A percentile compares a stretch with the other conserved stretches of the same genome.
Conservation (phyloP, 371 early-diverging fungal species). For the Mucor indicus region DNA sequence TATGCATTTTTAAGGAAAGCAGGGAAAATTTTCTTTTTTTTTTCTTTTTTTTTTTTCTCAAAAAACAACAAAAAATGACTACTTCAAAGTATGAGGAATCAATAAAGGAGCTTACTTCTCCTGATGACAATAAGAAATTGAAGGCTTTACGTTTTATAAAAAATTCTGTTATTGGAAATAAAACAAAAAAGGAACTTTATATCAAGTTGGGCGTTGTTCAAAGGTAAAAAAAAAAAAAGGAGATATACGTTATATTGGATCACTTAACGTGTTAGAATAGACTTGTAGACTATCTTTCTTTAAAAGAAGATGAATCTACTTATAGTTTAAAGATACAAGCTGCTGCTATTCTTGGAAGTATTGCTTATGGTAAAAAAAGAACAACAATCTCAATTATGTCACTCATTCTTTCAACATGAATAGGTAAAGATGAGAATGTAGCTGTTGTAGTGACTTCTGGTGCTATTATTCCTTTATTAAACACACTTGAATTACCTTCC, state of each 20-base stretch:
- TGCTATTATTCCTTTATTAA: constrained; percentile 61
- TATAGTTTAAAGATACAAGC: constrained; percentile 63
- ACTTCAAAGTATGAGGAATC: constrained; percentile 60
- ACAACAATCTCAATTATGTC: not conserved
- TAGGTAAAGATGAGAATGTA: constrained; percentile 69
- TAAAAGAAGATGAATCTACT: constrained; percentile 26
- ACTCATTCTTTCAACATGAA: constrained; percentile 5
- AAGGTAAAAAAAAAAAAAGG: constrained; percentile 42
- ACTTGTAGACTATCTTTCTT: constrained; percentile 53
- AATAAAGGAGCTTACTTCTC: constrained; percentile 47
- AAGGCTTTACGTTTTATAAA: constrained; percentile 77
- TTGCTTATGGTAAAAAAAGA: constrained; percentile 64
- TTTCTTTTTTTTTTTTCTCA: not conserved
- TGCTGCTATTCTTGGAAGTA: constrained; percentile 74
- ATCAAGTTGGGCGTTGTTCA: constrained; percentile 65
- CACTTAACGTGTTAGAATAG: constrained; percentile 25
- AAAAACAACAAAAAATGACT: constrained; percentile 53
- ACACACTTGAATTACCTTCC: constrained; percentile 49
- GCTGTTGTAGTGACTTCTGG: constrained; percentile 55
- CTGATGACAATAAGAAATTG: constrained; percentile 44
- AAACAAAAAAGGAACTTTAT: constrained; percentile 79
- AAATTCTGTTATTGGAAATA: constrained; percentile 85
- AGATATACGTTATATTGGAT: not conserved
- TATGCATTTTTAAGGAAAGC: no score
- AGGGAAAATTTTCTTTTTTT: constrained; percentile 7